Evolutionary conservation across 371 early-diverging fungal genomes (phyloP), one percentile per base, ranked within the genome.

Genomic region (Apophysomyces variabilis): DNA sequence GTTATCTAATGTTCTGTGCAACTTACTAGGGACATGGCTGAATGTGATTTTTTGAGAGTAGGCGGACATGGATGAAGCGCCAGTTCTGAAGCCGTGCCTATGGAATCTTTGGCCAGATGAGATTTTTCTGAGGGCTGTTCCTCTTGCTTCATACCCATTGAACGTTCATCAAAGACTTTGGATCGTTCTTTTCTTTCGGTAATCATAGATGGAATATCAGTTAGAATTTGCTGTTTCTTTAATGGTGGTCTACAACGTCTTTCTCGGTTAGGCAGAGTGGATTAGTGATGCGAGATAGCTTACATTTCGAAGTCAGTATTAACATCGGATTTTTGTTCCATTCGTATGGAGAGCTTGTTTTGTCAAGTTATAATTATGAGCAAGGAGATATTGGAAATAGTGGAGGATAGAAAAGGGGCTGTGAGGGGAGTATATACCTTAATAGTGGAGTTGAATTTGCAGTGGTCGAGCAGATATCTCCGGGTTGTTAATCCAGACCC

Each of bases 381-480:
- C 6, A 45, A 37, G 37, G 41, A 38, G 38, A 39, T 6, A 54
- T 45, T 7, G 12, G 11, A 38, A 26, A 39, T 6, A 54, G 57
- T 7, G 12, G 11, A 13, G 8, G 26, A 37, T 26, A 36, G 41
- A 21, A 56, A 26, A n/a, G 18, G 16, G 38, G 43, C 4, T 38
- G 36, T 39, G n/a, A 58, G 12, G 38, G 3, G 18, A 4, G 16
- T 32, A 6, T 21, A 65, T 66, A 79, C 82, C 67, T 79, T 82
- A 41, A 82, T 62, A 6, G 74, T 77, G 0, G 82, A 82, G 63
- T 83, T 83, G 58, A 83, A 78, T 71, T 83, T 83, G 64, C 81
- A 80, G 0, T 79, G 72, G 32, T 83, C 73, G 21, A 83, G 61
- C 41, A 83, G 45, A 65, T 77, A 83, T 50, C 79, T 66, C 58